A percentile compares a stretch with the other conserved stretches of the same genome.
Conservation (phyloP, 83 land plant genomes). For the Picea abies region DNA sequence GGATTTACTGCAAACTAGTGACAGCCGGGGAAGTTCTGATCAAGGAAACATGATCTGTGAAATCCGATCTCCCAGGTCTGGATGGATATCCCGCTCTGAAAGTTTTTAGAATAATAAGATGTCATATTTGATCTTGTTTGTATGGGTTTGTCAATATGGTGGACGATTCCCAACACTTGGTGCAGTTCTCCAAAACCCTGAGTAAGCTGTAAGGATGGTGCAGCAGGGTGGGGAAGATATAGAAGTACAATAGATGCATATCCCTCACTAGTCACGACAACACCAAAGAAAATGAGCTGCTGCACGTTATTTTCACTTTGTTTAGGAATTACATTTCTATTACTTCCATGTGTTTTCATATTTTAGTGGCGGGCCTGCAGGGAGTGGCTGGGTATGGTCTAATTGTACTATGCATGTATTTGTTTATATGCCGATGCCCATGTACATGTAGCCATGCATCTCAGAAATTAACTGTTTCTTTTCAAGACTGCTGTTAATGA, state of each 20-base stretch:
- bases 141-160: neutral
- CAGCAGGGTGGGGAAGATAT: neutral
- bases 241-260: neutral
- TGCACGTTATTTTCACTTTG: neutral
- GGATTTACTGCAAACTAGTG: slow-evolving; percentile 2
- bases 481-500: neutral
- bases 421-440: neutral
- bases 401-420: neutral
- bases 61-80: neutral
- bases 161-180: neutral
- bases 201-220: neutral
- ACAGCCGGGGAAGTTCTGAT: neutral
- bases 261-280: neutral
- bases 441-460: neutral
- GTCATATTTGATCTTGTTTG: neutral
- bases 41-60: neutral
- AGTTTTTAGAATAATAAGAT: neutral
- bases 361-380: neutral
- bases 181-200: neutral
- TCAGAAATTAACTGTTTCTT: neutral
- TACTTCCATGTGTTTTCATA: neutral
- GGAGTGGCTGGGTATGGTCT: neutral
- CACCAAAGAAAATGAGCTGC: neutral
- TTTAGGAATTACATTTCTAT: neutral
- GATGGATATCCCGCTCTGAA: neutral